Conservation (phyloP, 352 stramenopile genomes). For the Phytopythium montanum region DNA sequence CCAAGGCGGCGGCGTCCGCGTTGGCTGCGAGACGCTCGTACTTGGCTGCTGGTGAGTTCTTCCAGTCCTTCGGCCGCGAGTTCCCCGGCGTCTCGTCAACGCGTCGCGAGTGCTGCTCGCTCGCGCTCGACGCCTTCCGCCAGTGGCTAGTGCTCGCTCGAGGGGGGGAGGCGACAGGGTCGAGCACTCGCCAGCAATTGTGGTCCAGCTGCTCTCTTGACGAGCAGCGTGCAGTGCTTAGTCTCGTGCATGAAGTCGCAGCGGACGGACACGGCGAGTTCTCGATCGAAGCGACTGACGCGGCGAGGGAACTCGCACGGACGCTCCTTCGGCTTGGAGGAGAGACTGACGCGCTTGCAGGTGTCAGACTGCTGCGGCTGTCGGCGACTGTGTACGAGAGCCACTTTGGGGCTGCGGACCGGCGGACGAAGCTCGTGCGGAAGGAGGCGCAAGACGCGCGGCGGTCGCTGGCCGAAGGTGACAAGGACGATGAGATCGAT, state of each 20-base stretch:
- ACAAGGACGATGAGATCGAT: slow-evolving; percentile 26
- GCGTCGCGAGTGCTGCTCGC: slow-evolving; percentile 47
- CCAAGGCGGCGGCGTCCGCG: background rate
- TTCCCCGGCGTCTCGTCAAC: slow-evolving; percentile 49
- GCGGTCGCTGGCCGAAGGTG: slow-evolving; percentile 14
- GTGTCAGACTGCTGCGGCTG: slow-evolving; percentile 27
- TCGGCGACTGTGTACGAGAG: slow-evolving; percentile 50
- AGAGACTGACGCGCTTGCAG: slow-evolving; percentile 27
- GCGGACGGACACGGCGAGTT: slow-evolving; percentile 62
- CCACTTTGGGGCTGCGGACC: slow-evolving; percentile 51
- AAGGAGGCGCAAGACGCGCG: slow-evolving; percentile 42
- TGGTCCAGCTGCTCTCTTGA: slow-evolving; percentile 20
- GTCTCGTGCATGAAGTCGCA: slow-evolving; percentile 37
- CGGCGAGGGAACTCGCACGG: slow-evolving; percentile 28
- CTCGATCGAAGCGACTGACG: slow-evolving; percentile 52
- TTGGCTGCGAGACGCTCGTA: slow-evolving; percentile 19
- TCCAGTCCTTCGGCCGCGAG: slow-evolving; percentile 52
- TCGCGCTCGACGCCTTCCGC: slow-evolving; percentile 57
- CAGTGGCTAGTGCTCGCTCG: slow-evolving; percentile 30
- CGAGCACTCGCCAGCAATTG: background rate
- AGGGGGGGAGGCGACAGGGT: background rate
- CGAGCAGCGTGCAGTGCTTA: slow-evolving; percentile 29
- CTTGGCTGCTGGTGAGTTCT: slow-evolving; percentile 45
- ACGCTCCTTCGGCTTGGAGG: slow-evolving; percentile 34
- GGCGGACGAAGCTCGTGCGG: slow-evolving; percentile 31